Base-by-base conservation (phyloP, 176 grass and related monocot species). In the Ananas comosus region DNA sequence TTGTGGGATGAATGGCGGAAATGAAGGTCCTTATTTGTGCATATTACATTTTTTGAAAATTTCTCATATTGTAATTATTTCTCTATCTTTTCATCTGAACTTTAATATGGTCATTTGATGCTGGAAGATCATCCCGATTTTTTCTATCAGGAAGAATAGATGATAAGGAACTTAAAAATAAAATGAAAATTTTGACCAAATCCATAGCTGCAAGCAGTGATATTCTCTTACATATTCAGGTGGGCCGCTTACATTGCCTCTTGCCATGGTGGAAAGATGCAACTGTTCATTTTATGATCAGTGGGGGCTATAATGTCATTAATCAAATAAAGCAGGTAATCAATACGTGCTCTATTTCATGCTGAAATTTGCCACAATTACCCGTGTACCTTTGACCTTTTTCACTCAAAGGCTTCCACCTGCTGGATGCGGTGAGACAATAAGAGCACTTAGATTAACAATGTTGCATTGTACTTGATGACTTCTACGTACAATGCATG, bases 201-300 rank as follows among this genome's bases (percentile, higher is more conserved):
- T 33, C 16, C 50, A 8, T 66, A 25, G 22, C 56, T 53, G 49
- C 12, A 8, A 52, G 49, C 71, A 70, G 33, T 12, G n/a, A 78
- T 22, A 64, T 68, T 14, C 54, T 64, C 51, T 72, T 76, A 33
- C 33, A 52, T 9, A 78, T 81, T 74, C 86, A 97, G 93, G 79
- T 92, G 72, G 84, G 93, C 2, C 86, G 89, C 16, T 74, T 97
- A 50, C 93, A 97, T 67, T 92, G 93, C 70, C 67, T 90, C 65
- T 76, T 87, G 80, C 93, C 93, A 7, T 97, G 93, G 93, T 97
- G 93, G 93, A 86, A 92, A 75, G 89, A 92, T 81, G 82, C 86
- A 69, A 87, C 86, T 9, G 84, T 97, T 83, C 78, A 88, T 80
- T 97, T 97, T 82, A 97, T 97, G 84, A 68, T 90, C 52, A 85